Base-by-base conservation (phyloP, 2,329 filamentous ascomycete genomes). In the Sclerotiophoma versabilis region DNA sequence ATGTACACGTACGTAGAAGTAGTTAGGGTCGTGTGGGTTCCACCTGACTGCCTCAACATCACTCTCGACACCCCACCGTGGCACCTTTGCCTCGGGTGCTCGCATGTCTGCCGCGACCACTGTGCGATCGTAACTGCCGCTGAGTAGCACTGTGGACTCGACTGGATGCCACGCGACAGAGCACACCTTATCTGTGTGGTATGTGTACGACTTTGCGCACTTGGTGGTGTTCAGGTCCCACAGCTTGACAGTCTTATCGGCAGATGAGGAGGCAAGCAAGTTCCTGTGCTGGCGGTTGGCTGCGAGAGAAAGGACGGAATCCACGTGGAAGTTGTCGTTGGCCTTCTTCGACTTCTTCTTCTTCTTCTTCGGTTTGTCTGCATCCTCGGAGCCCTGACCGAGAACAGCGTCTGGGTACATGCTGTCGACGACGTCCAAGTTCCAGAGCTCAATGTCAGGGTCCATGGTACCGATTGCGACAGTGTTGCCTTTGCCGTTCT, bases 331-430 rank as follows among this genome's bases (percentile, higher is more conserved):
- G 57, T 90, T 84, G 64, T 95, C 90, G 73, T 97, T 98, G 54
- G 89, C 84, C 81, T 93, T 95, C 76, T 89, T 91, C 42, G 84
- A 84, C 84, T 93, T 96, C 83, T 92, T 95, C 80, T 92, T 93
- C 77, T 93, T 96, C 78, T 93, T 95, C 74, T 87, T 88, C 64
- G 84, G 83, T 75, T 87, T 87, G 60, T 82, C 82, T 14, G 79
- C 79, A 38, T 81, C 76, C 34, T 80, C 78, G 15, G 70, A 66
- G 27, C 78, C 79, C 49, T 93, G 90, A 9, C 95, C 95, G 5
- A 99, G 86, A 60, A 99, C 96, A 9, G 93, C 93, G 72, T 96
- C 96, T 19, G 95, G 95, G 72, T 97, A 99, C 90, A 99, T 96
- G 85, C 90, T 91, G 79, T 99, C 95, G 46, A 99, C 87, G 7